Conservation (phyloP, 768 basidiomycete species). For the Piloderma croceum region DNA sequence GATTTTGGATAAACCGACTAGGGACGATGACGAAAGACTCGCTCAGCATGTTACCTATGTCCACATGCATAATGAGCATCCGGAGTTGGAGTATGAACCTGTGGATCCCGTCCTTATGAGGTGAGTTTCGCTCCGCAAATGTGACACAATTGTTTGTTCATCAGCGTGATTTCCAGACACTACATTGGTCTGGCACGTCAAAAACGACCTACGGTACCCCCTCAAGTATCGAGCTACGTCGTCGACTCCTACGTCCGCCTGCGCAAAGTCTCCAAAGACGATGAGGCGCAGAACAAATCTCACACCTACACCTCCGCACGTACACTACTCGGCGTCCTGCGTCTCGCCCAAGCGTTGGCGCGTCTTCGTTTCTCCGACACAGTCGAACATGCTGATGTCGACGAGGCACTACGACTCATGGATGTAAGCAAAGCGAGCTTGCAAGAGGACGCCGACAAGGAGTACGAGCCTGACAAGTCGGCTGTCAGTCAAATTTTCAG, state of each 20-base stretch:
- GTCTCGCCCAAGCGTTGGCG: constrained; percentile 91
- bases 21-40: constrained; percentile 93
- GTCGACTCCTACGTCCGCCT: constrained; percentile 95
- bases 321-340: constrained; percentile 89
- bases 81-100: constrained; percentile 76
- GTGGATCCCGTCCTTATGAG: constrained; percentile 86
- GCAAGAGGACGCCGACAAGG: constrained; percentile 70
- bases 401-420: constrained; percentile 96
- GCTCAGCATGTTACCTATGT: constrained; percentile 98
- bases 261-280: constrained; percentile 88
- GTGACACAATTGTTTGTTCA: constrained; percentile 6
- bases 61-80: constrained; percentile 93
- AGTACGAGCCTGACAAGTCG: constrained; percentile 70
- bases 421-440: constrained; percentile 92
- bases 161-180: constrained; percentile 47
- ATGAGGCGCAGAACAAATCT: constrained; percentile 80
- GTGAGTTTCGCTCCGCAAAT: constrained; percentile 33
- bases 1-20: constrained; percentile 90
- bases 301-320: constrained; percentile 95
- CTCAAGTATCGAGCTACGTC: constrained; percentile 83
- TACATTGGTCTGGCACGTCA: constrained; percentile 91
- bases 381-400: constrained; percentile 84
- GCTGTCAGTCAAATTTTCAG: constrained; percentile 81
- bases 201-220: constrained; percentile 85
- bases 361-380: constrained; percentile 79